Base-by-base conservation (phyloP, 2,329 filamentous ascomycete genomes). In the Alternaria ethzedia region DNA sequence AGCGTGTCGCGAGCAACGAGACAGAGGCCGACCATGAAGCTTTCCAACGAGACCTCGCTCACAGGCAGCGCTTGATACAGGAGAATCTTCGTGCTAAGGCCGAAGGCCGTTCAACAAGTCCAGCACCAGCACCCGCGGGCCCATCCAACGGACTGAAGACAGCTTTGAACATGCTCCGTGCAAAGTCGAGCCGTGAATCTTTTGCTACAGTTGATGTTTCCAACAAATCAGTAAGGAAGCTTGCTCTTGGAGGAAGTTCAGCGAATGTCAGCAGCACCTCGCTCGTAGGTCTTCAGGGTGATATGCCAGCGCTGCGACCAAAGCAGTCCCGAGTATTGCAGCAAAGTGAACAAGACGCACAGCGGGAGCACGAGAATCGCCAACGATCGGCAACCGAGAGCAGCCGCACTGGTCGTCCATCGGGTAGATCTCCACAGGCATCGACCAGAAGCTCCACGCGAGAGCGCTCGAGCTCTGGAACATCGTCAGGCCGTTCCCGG, bases 1-100 rank as follows among this genome's bases (percentile, higher is more conserved):
- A 79, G 25, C 81, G 86, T 43, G 79, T 83, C 59, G 79, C 79
- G 52, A 87, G 85, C 72, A 83, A 82, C 6, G 84, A 84, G 46
- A 86, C 83, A 12, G 81, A 85, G 49, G 82, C 84, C 26, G 88
- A 90, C 56, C 85, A 86, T 5, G 88, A 92, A 56, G 91, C 92
- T 26, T 94, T 94, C 73, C 89, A 90, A 17, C 88, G 86, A 56
- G 90, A 93, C 71, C 85, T 94, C 43, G 91, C 90, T 3, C 87
- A 89, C 67, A 88, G 91, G 15, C 88, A 91, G 58, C 87, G 87
- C 28, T 87, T 90, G 1, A 90, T 94, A 8, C 89, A 92, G 55
- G 91, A 94, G 77, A 90, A 88, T 68, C 82, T 94, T 47, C 91
- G 88, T 8, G 90, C 87, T 0, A 90, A 89, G 66, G 88, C 88